Evolutionary conservation across 2,329 filamentous ascomycete genomes (phyloP), one percentile per base, ranked within the genome.

Genomic region (Xenoacremonium recifei): DNA sequence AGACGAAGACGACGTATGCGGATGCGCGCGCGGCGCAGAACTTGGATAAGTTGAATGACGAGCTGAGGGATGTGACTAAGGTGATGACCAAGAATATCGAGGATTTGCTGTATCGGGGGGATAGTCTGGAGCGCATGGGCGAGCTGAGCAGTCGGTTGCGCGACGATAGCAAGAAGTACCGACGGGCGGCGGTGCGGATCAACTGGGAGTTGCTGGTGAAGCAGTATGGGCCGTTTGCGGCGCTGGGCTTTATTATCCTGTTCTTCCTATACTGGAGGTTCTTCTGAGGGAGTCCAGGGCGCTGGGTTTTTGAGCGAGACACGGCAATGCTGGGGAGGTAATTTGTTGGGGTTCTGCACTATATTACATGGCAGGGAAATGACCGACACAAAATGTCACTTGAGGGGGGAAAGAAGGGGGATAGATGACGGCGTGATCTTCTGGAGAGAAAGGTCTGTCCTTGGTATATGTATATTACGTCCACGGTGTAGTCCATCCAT

Each of bases 41-140:
- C 69, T 80, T 99, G 44, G 89, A 95, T 68, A 90, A 92, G 70
- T 76, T 99, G 53, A 97, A 99, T 63, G 89, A 96, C 62, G 95
- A 99, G 76, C 80, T 99, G 53, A 86, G 91, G 65, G 93, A 97
- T 68, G 95, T 99, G 41, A 97, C 93, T 2, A 91, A 96, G 71
- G 91, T 99, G 62, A 99, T 99, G 95, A 97, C 91, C 42, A 97
- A 97, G 80, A 99, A 99, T 67, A 97, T 99, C 55, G 93, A 99
- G 75, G 93, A 99, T 66, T 72, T 99, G 61, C 73, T 99, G 39
- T 99, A 99, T 65, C 77, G 95, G 48, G 93, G 93, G 20, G 93
- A 99, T 65, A 93, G 85, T 59, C 70, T 99, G 54, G 93, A 99
- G 71, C 81, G 90, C 59, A 99, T 99, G 93, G 92, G 93, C 48